These are phyloP conservation scores for Ceratocystis eucalypticola DNA, from an alignment of 2,329 filamentous ascomycete genomes.

Conservation along the genomic window DNA sequence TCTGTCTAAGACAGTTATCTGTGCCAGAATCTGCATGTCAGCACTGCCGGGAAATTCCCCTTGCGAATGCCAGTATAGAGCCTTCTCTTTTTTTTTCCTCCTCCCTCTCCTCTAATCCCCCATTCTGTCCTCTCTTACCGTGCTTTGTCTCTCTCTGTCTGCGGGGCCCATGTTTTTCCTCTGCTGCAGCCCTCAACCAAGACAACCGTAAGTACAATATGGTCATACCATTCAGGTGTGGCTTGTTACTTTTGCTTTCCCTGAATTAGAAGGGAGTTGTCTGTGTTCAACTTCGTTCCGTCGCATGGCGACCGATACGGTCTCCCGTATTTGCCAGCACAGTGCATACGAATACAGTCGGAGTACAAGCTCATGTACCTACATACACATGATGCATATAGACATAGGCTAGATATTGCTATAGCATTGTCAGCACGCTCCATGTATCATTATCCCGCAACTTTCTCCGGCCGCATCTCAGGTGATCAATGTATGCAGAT, in stretches of 20 bases:
- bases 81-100: too few species aligned
- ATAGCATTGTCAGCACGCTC: neutral
- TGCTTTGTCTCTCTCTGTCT: neutral
- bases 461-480: neutral
- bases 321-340: neutral
- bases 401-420: neutral
- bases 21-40: neutral
- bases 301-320: conserved; percentile 2
- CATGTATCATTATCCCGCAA: neutral
- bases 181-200: neutral
- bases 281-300: conserved; percentile 2
- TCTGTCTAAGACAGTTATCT: neutral
- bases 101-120: too few species aligned
- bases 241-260: neutral
- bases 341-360: neutral
- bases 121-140: neutral
- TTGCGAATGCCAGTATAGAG: neutral
- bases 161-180: neutral
- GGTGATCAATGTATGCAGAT: neutral
- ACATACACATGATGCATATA: neutral
- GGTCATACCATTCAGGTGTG: conserved; percentile 3
- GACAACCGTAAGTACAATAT: neutral
- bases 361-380: neutral
- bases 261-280: neutral
- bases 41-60: neutral